These are phyloP conservation scores for Millerozyma miso DNA, from an alignment of 805 yeast genomes.

Conservation along the genomic window DNA sequence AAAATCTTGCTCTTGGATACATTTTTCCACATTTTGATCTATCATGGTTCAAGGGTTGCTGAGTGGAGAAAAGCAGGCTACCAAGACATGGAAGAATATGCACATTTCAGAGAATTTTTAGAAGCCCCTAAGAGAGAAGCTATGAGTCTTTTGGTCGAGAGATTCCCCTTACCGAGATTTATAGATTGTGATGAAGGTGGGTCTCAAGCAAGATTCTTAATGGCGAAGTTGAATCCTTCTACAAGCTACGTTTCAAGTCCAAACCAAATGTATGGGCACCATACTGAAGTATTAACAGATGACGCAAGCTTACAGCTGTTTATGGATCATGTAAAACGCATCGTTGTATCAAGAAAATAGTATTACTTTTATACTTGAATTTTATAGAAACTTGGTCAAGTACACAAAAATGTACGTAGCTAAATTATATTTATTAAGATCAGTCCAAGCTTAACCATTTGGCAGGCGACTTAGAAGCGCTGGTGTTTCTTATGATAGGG, in stretches of 20 bases:
- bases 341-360: constrained; percentile 20
- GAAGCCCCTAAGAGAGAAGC: constrained; percentile 64
- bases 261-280: constrained; percentile 25
- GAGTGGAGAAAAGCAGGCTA: constrained; percentile 64
- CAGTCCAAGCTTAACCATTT: background rate
- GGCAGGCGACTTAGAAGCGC: background rate
- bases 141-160: constrained; percentile 56
- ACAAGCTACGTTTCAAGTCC: constrained; percentile 47
- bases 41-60: constrained; percentile 63
- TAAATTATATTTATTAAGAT: no score
- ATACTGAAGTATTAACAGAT: constrained; percentile 47
- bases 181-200: constrained; percentile 75
- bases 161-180: constrained; percentile 70
- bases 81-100: constrained; percentile 58
- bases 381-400: background rate
- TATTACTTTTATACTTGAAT: background rate
- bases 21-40: constrained; percentile 64
- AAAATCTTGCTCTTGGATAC: constrained; percentile 60
- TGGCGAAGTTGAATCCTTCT: constrained; percentile 67
- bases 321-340: constrained; percentile 49
- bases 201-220: constrained; percentile 67
- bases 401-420: background rate
- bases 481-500: background rate
- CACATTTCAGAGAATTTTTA: constrained; percentile 53
- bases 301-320: constrained; percentile 55